These are phyloP conservation scores for Salvia splendens DNA, from an alignment of 257 asterid species.

Conservation along the genomic window DNA sequence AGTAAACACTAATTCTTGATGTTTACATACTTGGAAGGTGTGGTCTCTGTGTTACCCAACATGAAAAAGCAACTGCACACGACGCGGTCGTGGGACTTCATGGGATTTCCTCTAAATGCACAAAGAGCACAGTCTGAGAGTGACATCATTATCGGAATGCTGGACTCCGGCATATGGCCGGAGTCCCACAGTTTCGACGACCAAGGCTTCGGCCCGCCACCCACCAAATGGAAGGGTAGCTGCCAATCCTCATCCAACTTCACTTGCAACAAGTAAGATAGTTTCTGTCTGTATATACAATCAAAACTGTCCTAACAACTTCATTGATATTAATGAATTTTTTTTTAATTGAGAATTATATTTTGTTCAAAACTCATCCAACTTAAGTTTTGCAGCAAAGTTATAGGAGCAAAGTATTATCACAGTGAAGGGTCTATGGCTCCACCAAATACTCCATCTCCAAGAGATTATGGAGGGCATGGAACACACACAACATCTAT, in stretches of 20 bases:
- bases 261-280: slow-evolving; percentile 53
- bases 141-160: slow-evolving; percentile 45
- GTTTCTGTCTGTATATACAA: too few relatives aligned
- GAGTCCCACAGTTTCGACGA: slow-evolving; percentile 54
- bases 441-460: slow-evolving; percentile 41
- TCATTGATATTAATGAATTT: too few relatives aligned
- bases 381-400: slow-evolving; percentile 51
- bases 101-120: slow-evolving; percentile 47
- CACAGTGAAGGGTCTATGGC: slow-evolving; percentile 35
- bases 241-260: slow-evolving; percentile 48
- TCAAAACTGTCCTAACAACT: too few relatives aligned
- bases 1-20: too few relatives aligned
- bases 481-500: slow-evolving; percentile 67
- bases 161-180: slow-evolving; percentile 61
- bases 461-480: slow-evolving; percentile 63
- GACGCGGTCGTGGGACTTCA: slow-evolving; percentile 65
- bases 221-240: slow-evolving; percentile 53
- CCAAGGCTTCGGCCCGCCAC: slow-evolving; percentile 37
- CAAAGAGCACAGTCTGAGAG: slow-evolving; percentile 43
- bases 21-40: slow-evolving; percentile 48
- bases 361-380: too few relatives aligned
- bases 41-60: slow-evolving; percentile 54
- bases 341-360: too few relatives aligned
- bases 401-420: slow-evolving; percentile 63
- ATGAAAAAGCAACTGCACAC: slow-evolving; percentile 52